Evolutionary conservation across 2,329 filamentous ascomycete species (phyloP).

Genomic region (Hymenoscyphus fraxineus): DNA sequence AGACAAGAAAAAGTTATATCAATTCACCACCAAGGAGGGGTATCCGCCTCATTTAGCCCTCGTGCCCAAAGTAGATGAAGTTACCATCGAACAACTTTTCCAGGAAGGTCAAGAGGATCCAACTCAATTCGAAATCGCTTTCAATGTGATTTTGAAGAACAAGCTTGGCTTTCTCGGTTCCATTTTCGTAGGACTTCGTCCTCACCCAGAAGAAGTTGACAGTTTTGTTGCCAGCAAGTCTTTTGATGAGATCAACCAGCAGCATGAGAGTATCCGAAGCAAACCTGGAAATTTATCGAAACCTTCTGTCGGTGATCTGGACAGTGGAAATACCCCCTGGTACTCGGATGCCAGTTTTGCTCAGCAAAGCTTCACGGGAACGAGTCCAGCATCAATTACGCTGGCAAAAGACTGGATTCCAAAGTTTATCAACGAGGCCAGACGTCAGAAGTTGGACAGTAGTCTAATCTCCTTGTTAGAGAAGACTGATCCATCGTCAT

Average conservation of each 20-base stretch:
- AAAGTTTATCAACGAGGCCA: constrained; percentile 21
- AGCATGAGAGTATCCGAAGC: constrained; percentile 17
- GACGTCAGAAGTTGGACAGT: constrained; percentile 13
- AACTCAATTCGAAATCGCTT: neutral
- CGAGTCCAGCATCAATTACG: constrained; percentile 32
- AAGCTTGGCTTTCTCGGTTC: constrained; percentile 8
- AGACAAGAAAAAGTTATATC: constrained; percentile 1
- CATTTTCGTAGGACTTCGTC: neutral
- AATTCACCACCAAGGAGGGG: neutral
- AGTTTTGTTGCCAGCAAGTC: neutral
- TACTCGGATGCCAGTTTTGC: constrained; percentile 39
- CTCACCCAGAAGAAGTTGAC: constrained; percentile 3
- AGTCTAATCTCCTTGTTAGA: constrained; percentile 16
- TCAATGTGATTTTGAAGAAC: constrained; percentile 9
- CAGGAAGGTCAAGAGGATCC: constrained; percentile 3
- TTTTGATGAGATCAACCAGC: constrained; percentile 13
- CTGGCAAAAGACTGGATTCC: constrained; percentile 21
- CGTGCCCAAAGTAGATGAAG: neutral
- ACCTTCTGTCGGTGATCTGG: constrained; percentile 32
- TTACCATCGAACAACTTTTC: constrained; percentile 4
- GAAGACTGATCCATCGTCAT: constrained; percentile 13
- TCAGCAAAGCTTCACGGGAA: constrained; percentile 40
- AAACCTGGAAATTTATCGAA: constrained; percentile 30
- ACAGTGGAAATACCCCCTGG: constrained; percentile 27
- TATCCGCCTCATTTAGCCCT: constrained; percentile 8